Base-by-base conservation (phyloP, 257 asterid genomes). In the Salvia splendens region DNA sequence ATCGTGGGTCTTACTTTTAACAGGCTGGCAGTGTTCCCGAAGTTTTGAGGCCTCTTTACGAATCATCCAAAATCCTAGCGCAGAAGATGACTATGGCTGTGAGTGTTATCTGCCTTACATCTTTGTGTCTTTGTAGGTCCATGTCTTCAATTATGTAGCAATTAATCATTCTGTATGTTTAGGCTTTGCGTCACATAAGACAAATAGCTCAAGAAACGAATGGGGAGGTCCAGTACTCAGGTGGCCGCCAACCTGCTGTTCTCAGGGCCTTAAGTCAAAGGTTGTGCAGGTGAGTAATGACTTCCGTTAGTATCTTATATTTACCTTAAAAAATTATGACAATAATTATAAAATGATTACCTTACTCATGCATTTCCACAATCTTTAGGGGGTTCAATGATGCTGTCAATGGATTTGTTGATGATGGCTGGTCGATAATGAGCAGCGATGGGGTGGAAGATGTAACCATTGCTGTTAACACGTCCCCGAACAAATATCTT, bases 11-110 rank as follows among this genome's bases (percentile, higher is more conserved):
- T 15, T 43, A 17, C 50, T 30, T 24, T 72, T 48, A 8, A 35
- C 82, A 94, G 99, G 87, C 83, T 68, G 73, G 82, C 82, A 88
- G 87, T 70, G 95, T 94, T 69, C 99, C 99, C 9, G 99, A 94
- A 79, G 96, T 91, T 56, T 61, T 94, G 74, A 85, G 96, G 80
- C 97, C 99, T 28, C 97, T 90, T 8, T 94, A 94, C 60, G 99
- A 94, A 72, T 94, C 99, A 12, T 94, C 96, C 54, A 91, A 84
- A 78, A 83, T 94, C 75, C 85, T 91, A 12, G 99, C 95, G 0
- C 99, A 94, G 82, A 91, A 88, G 83, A 88, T 84, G 96, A 94
- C 98, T 32, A 78, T 88, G 96, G 96, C 97, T 57, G 98, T 93
- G 71, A 72, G 89, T 33, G 61, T 10, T 65, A 56, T 61, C 33